phyloP scores from a whole-genome alignment of 768 basidiomycete genomes.

The Tylopilus vinaceipallidus region DNA sequence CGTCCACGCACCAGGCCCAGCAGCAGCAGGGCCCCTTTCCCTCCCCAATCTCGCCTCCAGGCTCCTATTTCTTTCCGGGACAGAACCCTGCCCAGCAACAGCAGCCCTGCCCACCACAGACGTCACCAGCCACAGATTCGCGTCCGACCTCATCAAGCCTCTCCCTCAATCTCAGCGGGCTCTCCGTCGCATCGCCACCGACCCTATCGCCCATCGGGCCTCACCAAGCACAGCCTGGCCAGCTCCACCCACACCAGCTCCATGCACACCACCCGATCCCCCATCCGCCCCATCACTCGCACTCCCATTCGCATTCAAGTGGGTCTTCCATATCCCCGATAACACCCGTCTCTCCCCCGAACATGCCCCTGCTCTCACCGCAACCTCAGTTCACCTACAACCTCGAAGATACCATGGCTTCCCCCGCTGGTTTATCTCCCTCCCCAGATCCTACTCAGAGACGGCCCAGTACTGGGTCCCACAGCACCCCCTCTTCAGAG shows the following conservation, averaged over 20 bases:
- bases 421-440: slow-evolving; percentile 25
- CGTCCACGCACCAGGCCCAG: not conserved
- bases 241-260: slow-evolving; percentile 60
- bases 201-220: slow-evolving; percentile 62
- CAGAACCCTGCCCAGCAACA: slow-evolving; percentile 17
- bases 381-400: slow-evolving; percentile 50
- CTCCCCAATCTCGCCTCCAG: slow-evolving; percentile 26
- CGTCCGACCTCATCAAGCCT: slow-evolving; percentile 40
- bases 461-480: slow-evolving; percentile 38
- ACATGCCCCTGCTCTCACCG: slow-evolving; percentile 43
- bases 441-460: slow-evolving; percentile 31
- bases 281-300: slow-evolving; percentile 16
- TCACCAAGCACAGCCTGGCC: slow-evolving; percentile 38
- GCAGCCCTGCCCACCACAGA: slow-evolving; percentile 10
- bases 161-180: slow-evolving; percentile 65
- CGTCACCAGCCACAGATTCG: slow-evolving; percentile 14
- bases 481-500: slow-evolving; percentile 47
- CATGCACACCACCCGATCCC: slow-evolving; percentile 48
- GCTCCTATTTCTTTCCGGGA: slow-evolving; percentile 21
- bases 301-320: slow-evolving; percentile 23
- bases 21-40: slow-evolving; percentile 20
- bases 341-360: slow-evolving; percentile 55
- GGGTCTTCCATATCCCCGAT: slow-evolving; percentile 44
- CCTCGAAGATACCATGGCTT: slow-evolving; percentile 40
- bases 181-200: slow-evolving; percentile 65